These are phyloP conservation scores for Ettlia oleoabundans DNA, from an alignment of 139 green algal species.

Conservation along the genomic window DNA sequence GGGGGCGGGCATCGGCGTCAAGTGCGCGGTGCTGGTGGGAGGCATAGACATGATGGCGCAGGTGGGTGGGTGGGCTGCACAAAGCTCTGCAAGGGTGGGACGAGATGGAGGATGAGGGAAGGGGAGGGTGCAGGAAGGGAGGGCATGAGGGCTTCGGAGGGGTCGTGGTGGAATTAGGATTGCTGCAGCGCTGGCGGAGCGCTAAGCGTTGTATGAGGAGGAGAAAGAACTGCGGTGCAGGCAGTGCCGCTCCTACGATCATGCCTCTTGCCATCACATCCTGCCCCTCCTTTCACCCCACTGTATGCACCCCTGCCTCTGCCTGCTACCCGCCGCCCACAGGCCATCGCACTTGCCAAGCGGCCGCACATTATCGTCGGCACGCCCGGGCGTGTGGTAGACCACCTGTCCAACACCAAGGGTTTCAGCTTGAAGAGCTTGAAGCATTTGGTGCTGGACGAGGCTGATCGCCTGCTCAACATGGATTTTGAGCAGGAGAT, in stretches of 20 bases:
- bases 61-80: constrained; percentile 24
- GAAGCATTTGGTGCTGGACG: constrained; percentile 94
- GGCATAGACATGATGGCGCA: constrained; percentile 99
- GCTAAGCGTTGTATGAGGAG: too few species aligned
- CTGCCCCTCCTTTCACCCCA: too few species aligned
- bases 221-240: background rate
- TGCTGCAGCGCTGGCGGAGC: too few species aligned
- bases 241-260: background rate
- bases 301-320: too few species aligned
- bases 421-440: constrained; percentile 90
- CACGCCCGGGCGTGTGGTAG: constrained; percentile 95
- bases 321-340: background rate
- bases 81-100: background rate
- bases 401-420: constrained; percentile 99
- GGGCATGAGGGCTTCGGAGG: too few species aligned
- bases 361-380: constrained; percentile 96
- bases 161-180: too few species aligned
- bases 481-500: constrained; percentile 99
- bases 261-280: background rate
- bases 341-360: constrained; percentile 90
- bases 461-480: constrained; percentile 98
- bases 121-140: too few species aligned
- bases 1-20: constrained; percentile 88
- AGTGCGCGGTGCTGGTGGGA: constrained; percentile 90
- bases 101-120: too few species aligned